These are phyloP conservation scores for Kondoa malvinella DNA, from an alignment of 768 basidiomycete genomes.

Conservation along the genomic window DNA sequence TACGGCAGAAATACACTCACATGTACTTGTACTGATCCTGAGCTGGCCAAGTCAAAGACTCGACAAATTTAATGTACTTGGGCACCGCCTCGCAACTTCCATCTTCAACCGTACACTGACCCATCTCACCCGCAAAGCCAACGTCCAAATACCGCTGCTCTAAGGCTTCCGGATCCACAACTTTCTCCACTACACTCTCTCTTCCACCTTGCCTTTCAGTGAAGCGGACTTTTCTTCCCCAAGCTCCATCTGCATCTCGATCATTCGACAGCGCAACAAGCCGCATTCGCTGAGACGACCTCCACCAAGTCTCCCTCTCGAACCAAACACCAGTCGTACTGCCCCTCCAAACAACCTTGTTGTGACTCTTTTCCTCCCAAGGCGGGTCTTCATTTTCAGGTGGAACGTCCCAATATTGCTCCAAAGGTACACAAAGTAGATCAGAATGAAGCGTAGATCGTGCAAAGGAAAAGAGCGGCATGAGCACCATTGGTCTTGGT, in stretches of 20 bases:
- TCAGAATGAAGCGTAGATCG: conserved; percentile 70
- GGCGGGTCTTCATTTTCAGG: conserved; percentile 56
- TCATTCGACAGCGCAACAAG: conserved; percentile 34
- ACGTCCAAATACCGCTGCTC: conserved; percentile 72
- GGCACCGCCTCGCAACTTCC: conserved; percentile 40
- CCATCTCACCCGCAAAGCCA: conserved; percentile 61
- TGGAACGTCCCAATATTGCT: conserved; percentile 67
- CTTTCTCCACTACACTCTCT: conserved; percentile 22
- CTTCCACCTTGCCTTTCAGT: conserved; percentile 11
- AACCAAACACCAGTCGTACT: conserved; percentile 71
- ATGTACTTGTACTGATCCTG: conserved; percentile 34
- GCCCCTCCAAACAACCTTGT: conserved; percentile 79
- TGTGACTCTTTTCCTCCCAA: conserved; percentile 72
- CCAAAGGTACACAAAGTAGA: conserved; percentile 85
- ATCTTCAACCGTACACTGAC: conserved; percentile 51
- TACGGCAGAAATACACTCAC: conserved; percentile 49
- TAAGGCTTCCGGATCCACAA: conserved; percentile 31
- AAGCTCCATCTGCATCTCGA: conserved; percentile 13
- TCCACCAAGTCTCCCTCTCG: conserved; percentile 37
- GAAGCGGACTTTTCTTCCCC: conserved; percentile 19
- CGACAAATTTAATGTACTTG: conserved; percentile 29
- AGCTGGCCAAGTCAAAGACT: conserved; percentile 30
- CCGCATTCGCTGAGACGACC: conserved; percentile 36
- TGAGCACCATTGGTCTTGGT: conserved; percentile 19
- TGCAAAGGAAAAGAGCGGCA: conserved; percentile 65